Evolutionary conservation across 1,284 basidiomycete genomes (phyloP), one percentile per base, ranked within the genome.

Genomic region (Chondrostereum purpureum): DNA sequence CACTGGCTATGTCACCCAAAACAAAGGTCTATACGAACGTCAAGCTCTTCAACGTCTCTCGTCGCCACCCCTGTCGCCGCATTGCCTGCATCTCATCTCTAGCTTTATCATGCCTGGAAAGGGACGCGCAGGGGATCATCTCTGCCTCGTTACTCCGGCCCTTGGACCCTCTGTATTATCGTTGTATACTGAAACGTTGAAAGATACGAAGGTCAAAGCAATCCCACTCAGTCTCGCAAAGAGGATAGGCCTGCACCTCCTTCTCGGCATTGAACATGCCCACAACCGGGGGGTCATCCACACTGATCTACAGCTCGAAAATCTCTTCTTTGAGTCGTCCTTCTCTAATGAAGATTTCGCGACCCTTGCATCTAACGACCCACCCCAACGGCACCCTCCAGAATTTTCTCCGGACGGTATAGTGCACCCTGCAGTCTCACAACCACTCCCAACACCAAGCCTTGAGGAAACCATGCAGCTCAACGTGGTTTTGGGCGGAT

Each of bases 241-340:
- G 45, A 58, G 56, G 17, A 60, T 63, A 18, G 45, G 57, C 31
- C 49, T 58, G 27, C 57, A 63, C 44, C 45, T 52, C 33, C 51
- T 61, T 19, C 55, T 48, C 6, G 60, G 55, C n/a, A 33, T 54
- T 19, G 46, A 46, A 16, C 48, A 53, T 42, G 50, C 51, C 22
- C 59, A 60, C 45, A 18, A 38, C n/a, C 49, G 49, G 31, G 45
- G 48, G 10, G 42, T 62, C 18, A 56, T 58, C 22, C 58, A 62
- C 44, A 58, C 60, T 13, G 63, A 62, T 53, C 44, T 63, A 33
- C 59, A 63, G 48, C 55, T 45, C 31, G 59, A 62, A 46, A 62
- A 61, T 41, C 56, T 61, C 20, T 48, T 60, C 38, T 52, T 55
- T 44, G 46, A 43, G 14, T 16, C 44, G 5, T 10, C 46, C 18